These are phyloP conservation scores for Lodderomyces elongisporus DNA, from an alignment of 1,139 yeast genomes.

Conservation along the genomic window DNA sequence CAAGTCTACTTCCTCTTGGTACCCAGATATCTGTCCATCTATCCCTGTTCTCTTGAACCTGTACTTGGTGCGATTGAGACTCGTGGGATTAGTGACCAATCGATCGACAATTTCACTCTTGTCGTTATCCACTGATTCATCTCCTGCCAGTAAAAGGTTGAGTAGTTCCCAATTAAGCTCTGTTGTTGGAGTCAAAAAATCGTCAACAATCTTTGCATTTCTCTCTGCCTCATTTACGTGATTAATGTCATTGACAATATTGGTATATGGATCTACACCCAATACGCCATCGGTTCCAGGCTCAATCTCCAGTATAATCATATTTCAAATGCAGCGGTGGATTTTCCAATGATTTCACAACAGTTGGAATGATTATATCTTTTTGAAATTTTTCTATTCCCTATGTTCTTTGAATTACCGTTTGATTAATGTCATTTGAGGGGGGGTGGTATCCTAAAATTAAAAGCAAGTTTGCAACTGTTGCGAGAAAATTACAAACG, in stretches of 20 bases:
- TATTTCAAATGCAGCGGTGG: neutral
- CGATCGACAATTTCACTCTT: constrained; percentile 31
- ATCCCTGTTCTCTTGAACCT: constrained; percentile 71
- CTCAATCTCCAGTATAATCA: constrained; percentile 7
- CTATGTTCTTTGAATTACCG: too few species aligned
- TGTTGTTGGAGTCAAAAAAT: constrained; percentile 44
- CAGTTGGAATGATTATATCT: too few species aligned
- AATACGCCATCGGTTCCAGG: neutral
- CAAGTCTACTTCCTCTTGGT: constrained; percentile 54
- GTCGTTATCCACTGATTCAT: constrained; percentile 21
- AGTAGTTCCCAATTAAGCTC: constrained; percentile 56
- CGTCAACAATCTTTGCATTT: constrained; percentile 7
- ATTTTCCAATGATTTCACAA: neutral
- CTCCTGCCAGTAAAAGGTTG: constrained; percentile 47
- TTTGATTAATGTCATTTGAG: too few species aligned
- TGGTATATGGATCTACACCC: constrained; percentile 8
- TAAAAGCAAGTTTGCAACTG: too few species aligned
- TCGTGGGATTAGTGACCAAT: constrained; percentile 47
- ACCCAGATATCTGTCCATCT: constrained; percentile 59
- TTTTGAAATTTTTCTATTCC: too few species aligned
- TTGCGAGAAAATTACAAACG: too few species aligned
- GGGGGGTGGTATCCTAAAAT: too few species aligned
- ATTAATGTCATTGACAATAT: constrained; percentile 5
- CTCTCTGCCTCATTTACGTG: constrained; percentile 7
- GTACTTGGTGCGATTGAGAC: constrained; percentile 51